Conservation (phyloP, 1,284 basidiomycete genomes). For the Cystobasidiaceae sp. region DNA sequence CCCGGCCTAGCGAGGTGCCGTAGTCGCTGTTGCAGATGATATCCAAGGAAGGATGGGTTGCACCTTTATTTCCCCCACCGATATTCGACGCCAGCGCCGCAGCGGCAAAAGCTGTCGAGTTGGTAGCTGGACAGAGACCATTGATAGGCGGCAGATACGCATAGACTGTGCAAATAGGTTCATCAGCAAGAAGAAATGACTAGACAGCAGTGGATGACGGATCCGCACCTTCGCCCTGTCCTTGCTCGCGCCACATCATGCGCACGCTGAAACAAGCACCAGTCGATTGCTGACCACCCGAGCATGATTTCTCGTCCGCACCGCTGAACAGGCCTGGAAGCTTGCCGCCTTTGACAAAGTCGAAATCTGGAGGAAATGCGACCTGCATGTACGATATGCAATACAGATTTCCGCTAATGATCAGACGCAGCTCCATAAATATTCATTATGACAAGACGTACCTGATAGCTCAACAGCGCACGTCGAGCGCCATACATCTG, state of each 20-base stretch:
- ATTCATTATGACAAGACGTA: neutral
- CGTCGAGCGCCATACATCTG: neutral
- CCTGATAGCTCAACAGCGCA: conserved; percentile 4
- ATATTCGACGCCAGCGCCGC: neutral
- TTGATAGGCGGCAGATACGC: conserved; percentile 30
- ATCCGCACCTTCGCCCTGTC: conserved; percentile 29
- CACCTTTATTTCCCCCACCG: neutral
- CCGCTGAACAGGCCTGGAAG: conserved; percentile 34
- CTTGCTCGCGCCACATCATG: conserved; percentile 19
- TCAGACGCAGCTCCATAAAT: neutral
- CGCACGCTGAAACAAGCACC: conserved; percentile 30
- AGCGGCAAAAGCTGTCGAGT: too few relatives aligned
- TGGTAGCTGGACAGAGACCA: conserved; percentile 12
- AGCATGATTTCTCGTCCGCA: conserved; percentile 4
- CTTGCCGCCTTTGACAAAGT: conserved; percentile 34
- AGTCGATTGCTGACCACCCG: conserved; percentile 18
- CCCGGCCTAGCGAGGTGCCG: conserved; percentile 16
- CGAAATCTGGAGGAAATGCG: conserved; percentile 30
- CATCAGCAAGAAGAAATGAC: too few relatives aligned
- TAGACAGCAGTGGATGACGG: neutral
- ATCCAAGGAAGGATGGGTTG: neutral
- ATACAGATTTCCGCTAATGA: too few relatives aligned
- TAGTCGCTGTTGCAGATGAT: conserved; percentile 18
- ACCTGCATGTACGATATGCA: conserved; percentile 26
- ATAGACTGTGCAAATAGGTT: conserved; percentile 24